Percentiles rank a stretch among this genome's conserved stretches.
phyloP scores from a whole-genome alignment of 2,329 filamentous ascomycete genomes.

The Pseudodiploospora longispora region DNA sequence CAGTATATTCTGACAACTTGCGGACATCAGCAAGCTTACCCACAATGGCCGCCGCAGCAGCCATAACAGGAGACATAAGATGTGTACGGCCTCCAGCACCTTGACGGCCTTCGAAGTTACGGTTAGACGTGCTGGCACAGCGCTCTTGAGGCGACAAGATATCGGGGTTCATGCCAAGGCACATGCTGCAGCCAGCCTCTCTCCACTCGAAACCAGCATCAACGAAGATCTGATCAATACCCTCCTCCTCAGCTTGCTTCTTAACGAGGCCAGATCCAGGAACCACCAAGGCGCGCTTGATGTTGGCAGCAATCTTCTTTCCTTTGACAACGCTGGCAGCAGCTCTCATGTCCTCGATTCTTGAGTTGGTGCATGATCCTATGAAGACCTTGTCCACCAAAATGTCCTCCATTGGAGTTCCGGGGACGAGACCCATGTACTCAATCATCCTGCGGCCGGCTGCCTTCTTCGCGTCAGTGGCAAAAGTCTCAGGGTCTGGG shows the following conservation, averaged over 20 bases:
- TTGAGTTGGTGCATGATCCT: slow-evolving; percentile 93
- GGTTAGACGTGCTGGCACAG: slow-evolving; percentile 91
- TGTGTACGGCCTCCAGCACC: slow-evolving; percentile 87
- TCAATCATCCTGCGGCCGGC: slow-evolving; percentile 76
- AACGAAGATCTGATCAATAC: slow-evolving; percentile 83
- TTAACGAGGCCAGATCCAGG: slow-evolving; percentile 94
- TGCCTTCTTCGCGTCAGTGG: slow-evolving; percentile 69
- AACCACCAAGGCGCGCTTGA: slow-evolving; percentile 93
- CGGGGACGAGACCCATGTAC: slow-evolving; percentile 89
- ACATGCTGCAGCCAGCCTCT: slow-evolving; percentile 98
- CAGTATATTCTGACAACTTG: slow-evolving; percentile 57
- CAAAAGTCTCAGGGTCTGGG: slow-evolving; percentile 81
- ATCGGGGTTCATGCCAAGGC: slow-evolving; percentile 97
- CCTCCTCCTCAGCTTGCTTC: slow-evolving; percentile 81
- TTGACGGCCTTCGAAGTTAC: slow-evolving; percentile 95
- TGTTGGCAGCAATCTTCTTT: slow-evolving; percentile 75
- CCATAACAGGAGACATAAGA: slow-evolving; percentile 95
- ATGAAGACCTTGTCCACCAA: slow-evolving; percentile 94
- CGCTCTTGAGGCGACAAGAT: slow-evolving; percentile 88
- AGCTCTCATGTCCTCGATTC: slow-evolving; percentile 89
- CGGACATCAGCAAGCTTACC: slow-evolving; percentile 91
- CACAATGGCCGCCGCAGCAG: slow-evolving; percentile 79
- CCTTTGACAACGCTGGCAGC: slow-evolving; percentile 82
- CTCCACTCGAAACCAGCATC: slow-evolving; percentile 97
- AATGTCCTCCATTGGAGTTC: slow-evolving; percentile 89